A percentile compares a stretch with the other conserved stretches of the same genome.
These are phyloP conservation scores for Vitis hybrid DNA, from an alignment of 177 flowering plant species.

Conservation along the genomic window DNA sequence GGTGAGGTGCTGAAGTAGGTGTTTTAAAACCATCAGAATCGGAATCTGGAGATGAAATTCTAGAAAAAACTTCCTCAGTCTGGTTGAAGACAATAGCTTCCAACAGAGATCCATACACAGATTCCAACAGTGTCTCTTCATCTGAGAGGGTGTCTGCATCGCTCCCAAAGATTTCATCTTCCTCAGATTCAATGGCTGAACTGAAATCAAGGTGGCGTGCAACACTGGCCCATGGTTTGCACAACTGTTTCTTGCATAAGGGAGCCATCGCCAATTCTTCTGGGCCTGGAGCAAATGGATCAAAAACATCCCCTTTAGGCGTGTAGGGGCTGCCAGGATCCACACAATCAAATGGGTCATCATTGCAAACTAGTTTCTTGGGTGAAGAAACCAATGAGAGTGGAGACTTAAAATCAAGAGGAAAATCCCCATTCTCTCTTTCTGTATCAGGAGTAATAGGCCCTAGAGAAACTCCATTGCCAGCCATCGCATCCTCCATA, in stretches of 20 bases:
- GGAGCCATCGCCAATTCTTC: conserved; percentile 62
- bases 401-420: conserved; percentile 28
- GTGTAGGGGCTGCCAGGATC: conserved; percentile 41
- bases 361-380: conserved; percentile 4
- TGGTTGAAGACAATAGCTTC: conserved; percentile 48
- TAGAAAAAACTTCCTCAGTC: conserved; percentile 29
- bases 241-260: conserved; percentile 26
- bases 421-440: conserved; percentile 31
- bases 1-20: conserved; percentile 38
- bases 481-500: background rate
- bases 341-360: background rate
- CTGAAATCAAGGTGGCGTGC: conserved; percentile 50
- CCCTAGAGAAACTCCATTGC: conserved; percentile 11
- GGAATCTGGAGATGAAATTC: conserved; percentile 7
- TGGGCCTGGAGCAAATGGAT: conserved; percentile 78
- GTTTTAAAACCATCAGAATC: conserved; percentile 38
- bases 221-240: conserved; percentile 25
- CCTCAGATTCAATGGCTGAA: conserved; percentile 6
- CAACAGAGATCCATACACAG: conserved; percentile 43
- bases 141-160: conserved; percentile 24
- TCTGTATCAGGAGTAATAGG: conserved; percentile 39
- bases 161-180: background rate
- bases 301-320: conserved; percentile 54
- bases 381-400: conserved; percentile 24
- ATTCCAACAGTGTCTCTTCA: conserved; percentile 49